Evolutionary conservation across 1,284 basidiomycete genomes (phyloP).

Genomic region (Ceratobasidium sp.): DNA sequence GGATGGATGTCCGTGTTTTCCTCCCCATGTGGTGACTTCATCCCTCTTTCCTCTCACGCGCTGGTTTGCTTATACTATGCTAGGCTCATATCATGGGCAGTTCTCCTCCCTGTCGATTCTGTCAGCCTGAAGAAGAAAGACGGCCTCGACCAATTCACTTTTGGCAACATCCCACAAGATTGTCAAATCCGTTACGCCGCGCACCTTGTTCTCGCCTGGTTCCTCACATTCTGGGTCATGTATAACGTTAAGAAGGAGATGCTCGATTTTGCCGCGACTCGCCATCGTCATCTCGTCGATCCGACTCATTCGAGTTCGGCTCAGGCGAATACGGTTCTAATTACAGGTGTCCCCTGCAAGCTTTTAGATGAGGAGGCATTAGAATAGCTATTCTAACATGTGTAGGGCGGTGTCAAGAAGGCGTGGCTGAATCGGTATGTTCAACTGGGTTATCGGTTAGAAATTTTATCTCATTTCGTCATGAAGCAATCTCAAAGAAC

Average conservation of each 20-base stretch:
- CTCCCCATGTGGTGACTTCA: constrained; percentile 66
- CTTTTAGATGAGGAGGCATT: constrained; percentile 73
- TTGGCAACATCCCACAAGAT: constrained; percentile 59
- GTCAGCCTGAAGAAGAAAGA: constrained; percentile 59
- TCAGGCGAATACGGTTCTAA: constrained; percentile 82
- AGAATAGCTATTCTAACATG: constrained; percentile 72
- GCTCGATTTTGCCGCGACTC: constrained; percentile 72
- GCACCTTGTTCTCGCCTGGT: constrained; percentile 62
- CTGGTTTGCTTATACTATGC: neutral
- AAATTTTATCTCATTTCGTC: neutral
- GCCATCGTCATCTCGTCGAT: constrained; percentile 77
- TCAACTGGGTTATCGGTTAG: neutral
- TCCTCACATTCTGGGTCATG: constrained; percentile 71
- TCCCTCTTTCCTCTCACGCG: too few relatives aligned
- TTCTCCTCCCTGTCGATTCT: constrained; percentile 68
- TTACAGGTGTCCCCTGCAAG: constrained; percentile 79
- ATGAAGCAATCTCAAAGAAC: constrained; percentile 65
- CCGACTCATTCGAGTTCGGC: constrained; percentile 72
- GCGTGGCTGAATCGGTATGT: constrained; percentile 78
- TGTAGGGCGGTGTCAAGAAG: constrained; percentile 81
- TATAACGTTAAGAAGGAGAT: constrained; percentile 77
- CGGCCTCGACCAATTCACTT: constrained; percentile 67
- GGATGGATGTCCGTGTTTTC: constrained; percentile 77
- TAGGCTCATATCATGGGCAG: too few relatives aligned
- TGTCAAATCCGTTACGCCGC: constrained; percentile 60